phyloP scores from a whole-genome alignment of 169 alveolate species.

The Babesia divergens region DNA sequence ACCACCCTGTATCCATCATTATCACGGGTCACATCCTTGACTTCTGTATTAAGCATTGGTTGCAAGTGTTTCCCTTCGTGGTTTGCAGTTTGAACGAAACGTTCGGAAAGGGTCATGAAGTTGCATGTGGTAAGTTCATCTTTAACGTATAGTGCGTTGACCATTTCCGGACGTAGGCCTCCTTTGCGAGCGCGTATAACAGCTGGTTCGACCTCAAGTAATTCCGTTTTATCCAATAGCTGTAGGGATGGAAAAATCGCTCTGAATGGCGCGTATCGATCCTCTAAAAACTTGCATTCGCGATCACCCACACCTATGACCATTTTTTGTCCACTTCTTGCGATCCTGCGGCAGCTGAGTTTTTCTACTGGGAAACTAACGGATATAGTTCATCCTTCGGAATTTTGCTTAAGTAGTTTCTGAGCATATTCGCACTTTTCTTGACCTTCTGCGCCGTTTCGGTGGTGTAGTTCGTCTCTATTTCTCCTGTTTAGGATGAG shows the following conservation, averaged over 20 bases:
- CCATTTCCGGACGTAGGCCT: constrained; percentile 37
- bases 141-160: constrained; percentile 73
- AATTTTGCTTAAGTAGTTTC: constrained; percentile 77
- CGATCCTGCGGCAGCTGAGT: constrained; percentile 44
- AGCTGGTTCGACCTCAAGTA: constrained; percentile 76
- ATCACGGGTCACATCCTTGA: constrained; percentile 61
- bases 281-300: constrained; percentile 76
- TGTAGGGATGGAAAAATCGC: constrained; percentile 66
- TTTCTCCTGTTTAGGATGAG: constrained; percentile 64
- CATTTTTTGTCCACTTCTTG: constrained; percentile 79
- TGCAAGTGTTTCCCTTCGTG: constrained; percentile 44
- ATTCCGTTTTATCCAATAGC: constrained; percentile 59
- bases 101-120: constrained; percentile 67
- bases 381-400: constrained; percentile 55
- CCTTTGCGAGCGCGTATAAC: constrained; percentile 53
- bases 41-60: constrained; percentile 68
- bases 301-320: constrained; percentile 82
- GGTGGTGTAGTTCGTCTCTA: constrained; percentile 81
- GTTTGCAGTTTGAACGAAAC: constrained; percentile 72
- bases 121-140: constrained; percentile 80
- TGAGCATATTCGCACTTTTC: constrained; percentile 80
- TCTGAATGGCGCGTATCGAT: constrained; percentile 68
- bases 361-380: neutral
- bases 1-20: constrained; percentile 51
- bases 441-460: constrained; percentile 79